Conservation (phyloP, 2,329 filamentous ascomycete species). For the Clarireedia paspali region DNA sequence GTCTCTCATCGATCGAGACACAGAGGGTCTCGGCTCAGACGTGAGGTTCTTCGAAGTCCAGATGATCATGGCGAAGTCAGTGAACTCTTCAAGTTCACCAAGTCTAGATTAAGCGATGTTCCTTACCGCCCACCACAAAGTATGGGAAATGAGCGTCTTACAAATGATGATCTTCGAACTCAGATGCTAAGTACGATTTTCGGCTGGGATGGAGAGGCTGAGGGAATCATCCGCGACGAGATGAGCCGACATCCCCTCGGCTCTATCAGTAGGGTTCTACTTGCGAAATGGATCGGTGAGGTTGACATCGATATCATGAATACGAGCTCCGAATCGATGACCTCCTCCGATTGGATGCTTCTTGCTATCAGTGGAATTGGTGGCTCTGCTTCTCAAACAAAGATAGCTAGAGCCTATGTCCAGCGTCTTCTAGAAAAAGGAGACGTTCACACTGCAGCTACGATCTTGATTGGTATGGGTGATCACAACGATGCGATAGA, state of each 20-base stretch:
- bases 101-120: conserved; percentile 72
- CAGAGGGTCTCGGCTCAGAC: conserved; percentile 59
- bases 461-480: conserved; percentile 85
- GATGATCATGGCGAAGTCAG: conserved; percentile 57
- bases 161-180: conserved; percentile 70
- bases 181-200: conserved; percentile 95
- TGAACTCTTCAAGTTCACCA: conserved; percentile 82
- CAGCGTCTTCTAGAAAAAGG: conserved; percentile 83
- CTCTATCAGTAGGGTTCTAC: conserved; percentile 70
- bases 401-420: conserved; percentile 83
- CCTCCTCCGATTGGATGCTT: conserved; percentile 94
- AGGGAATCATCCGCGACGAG: conserved; percentile 78
- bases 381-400: conserved; percentile 70
- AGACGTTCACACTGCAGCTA: conserved; percentile 85
- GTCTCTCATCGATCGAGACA: conserved; percentile 39
- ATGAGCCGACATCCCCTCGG: conserved; percentile 64
- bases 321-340: conserved; percentile 77
- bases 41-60: conserved; percentile 74
- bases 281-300: conserved; percentile 90
- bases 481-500: conserved; percentile 94
- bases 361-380: conserved; percentile 86
- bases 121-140: conserved; percentile 65
- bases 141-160: conserved; percentile 50
- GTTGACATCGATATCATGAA: conserved; percentile 74
- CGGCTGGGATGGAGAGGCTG: conserved; percentile 83